These are phyloP conservation scores for Picocystis salinarum DNA, from an alignment of 139 green algal genomes.

Conservation along the genomic window DNA sequence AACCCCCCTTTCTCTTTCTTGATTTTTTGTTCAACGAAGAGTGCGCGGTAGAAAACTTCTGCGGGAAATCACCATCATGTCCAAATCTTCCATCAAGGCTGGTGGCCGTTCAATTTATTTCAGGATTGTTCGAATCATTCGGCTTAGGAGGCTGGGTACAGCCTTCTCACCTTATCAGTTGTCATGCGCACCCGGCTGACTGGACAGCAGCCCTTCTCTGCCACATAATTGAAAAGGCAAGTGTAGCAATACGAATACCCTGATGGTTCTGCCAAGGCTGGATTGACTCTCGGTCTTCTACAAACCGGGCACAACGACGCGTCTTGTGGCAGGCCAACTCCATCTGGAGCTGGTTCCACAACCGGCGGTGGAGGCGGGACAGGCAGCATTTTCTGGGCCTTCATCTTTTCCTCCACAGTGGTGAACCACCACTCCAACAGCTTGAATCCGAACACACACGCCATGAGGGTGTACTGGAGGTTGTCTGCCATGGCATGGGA, in stretches of 20 bases:
- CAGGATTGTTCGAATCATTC: too few species aligned
- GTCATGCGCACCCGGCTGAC: slow-evolving; percentile 39
- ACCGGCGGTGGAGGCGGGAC: slow-evolving; percentile 13
- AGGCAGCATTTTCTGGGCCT: slow-evolving; percentile 20
- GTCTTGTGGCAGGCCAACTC: slow-evolving; percentile 45
- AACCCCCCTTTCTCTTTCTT: too few species aligned
- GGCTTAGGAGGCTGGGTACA: slow-evolving; percentile 24
- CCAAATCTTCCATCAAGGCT: too few species aligned
- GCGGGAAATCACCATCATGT: too few species aligned
- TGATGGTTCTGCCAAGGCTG: slow-evolving; percentile 41
- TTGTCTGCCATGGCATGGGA: slow-evolving; percentile 29
- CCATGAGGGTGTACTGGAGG: slow-evolving; percentile 39
- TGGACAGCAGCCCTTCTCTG: slow-evolving; percentile 38
- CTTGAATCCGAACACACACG: slow-evolving; percentile 79
- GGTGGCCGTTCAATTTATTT: too few species aligned
- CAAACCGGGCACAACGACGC: slow-evolving; percentile 53
- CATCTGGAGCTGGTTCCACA: slow-evolving; percentile 13
- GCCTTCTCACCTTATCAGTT: slow-evolving; percentile 49
- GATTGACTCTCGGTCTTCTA: slow-evolving; percentile 42
- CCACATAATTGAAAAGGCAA: slow-evolving; percentile 50
- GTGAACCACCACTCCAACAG: slow-evolving; percentile 86
- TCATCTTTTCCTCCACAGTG: slow-evolving; percentile 50
- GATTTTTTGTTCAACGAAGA: too few species aligned
- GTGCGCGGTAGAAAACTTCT: too few species aligned
- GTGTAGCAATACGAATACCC: slow-evolving; percentile 88